Conservation (phyloP, 2,329 filamentous ascomycete species). For the Tolypocladium endophyticum region DNA sequence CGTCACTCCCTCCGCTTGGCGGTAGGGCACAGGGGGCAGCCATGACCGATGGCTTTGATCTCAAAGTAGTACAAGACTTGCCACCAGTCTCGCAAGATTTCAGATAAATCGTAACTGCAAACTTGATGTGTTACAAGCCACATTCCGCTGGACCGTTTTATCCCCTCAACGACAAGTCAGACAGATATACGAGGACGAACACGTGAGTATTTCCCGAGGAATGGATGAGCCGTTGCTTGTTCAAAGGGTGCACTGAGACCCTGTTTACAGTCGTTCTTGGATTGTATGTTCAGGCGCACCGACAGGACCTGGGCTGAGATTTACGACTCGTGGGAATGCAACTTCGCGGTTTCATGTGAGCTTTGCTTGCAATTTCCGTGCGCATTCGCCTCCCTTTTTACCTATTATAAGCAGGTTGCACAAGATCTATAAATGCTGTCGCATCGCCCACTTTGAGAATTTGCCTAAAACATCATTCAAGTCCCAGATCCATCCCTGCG, state of each 20-base stretch:
- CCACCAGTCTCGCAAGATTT: background rate
- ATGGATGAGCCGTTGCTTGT: background rate
- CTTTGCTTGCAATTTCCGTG: background rate
- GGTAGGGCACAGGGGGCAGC: background rate
- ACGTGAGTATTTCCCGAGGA: background rate
- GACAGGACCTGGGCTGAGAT: background rate
- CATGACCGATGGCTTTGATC: background rate
- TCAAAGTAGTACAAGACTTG: background rate
- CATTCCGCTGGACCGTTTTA: background rate
- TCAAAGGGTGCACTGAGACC: background rate
- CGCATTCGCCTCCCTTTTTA: background rate
- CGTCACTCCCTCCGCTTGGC: background rate
- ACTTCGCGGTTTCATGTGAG: background rate
- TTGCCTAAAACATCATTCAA: background rate
- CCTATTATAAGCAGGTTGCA: background rate
- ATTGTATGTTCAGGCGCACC: background rate
- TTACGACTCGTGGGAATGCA: background rate
- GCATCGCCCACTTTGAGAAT: background rate
- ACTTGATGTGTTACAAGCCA: background rate
- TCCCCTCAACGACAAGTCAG: background rate
- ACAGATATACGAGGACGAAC: background rate
- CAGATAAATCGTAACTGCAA: background rate
- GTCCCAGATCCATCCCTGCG: background rate
- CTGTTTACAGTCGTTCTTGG: background rate
- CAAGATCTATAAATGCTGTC: background rate